Evolutionary conservation across 345 rosid species (phyloP).

Genomic region (Ceriops tagal): DNA sequence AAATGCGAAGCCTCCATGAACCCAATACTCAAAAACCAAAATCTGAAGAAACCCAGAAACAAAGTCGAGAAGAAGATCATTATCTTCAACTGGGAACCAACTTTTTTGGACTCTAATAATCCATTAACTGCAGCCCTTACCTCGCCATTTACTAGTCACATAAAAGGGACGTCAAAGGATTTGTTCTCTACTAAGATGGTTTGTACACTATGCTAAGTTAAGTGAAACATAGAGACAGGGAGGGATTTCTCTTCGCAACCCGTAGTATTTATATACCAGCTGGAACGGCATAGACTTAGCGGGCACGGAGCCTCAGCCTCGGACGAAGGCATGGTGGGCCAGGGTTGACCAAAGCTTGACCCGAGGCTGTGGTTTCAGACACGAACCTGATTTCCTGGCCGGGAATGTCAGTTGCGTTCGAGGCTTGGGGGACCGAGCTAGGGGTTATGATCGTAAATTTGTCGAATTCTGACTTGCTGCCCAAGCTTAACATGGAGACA

Average conservation of each 20-base stretch:
- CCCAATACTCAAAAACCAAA: not conserved
- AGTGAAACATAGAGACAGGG: conserved; percentile 23
- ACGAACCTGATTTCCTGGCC: conserved; percentile 22
- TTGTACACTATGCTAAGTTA: conserved; percentile 43
- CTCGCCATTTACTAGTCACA: not conserved
- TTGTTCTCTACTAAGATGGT: not conserved
- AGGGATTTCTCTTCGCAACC: not conserved
- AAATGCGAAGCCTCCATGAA: not conserved
- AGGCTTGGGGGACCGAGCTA: conserved; percentile 28
- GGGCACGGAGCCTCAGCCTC: conserved; percentile 32
- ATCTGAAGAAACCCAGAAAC: not conserved
- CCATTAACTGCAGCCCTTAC: not conserved
- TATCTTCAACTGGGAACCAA: not conserved
- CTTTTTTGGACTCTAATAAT: not conserved
- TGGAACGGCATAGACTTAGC: conserved; percentile 15
- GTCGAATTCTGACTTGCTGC: conserved; percentile 30
- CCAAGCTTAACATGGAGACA: conserved; percentile 35
- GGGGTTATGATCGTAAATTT: conserved; percentile 33
- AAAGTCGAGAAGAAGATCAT: not conserved
- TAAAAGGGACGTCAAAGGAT: not conserved
- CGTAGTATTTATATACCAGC: not conserved
- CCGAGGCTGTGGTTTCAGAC: conserved; percentile 26
- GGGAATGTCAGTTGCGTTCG: conserved; percentile 9
- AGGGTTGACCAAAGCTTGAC: conserved; percentile 35
- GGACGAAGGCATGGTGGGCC: conserved; percentile 29